Conservation (phyloP, 2,329 filamentous ascomycete genomes). For the Diaporthe ilicicola region DNA sequence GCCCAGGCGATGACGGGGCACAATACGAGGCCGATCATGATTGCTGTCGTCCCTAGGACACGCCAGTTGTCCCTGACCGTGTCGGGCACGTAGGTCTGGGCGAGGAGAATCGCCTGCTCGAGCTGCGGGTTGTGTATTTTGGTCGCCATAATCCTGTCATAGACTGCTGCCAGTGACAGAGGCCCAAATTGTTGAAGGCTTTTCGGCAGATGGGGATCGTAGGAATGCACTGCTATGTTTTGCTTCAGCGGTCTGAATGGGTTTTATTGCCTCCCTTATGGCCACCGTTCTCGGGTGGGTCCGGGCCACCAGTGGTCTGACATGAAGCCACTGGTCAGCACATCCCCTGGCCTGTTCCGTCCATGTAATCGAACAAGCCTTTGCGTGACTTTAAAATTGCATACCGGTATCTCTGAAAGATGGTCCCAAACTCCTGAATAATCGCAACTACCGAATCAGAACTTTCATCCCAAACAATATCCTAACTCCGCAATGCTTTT, state of each 20-base stretch:
- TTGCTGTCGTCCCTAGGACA: constrained; percentile 20
- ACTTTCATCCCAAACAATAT: no score
- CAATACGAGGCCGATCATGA: constrained; percentile 26
- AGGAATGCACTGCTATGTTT: neutral
- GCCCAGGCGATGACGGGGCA: constrained; percentile 37
- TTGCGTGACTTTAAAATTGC: constrained; percentile 18
- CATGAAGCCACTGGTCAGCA: constrained; percentile 27
- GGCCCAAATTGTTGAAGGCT: neutral
- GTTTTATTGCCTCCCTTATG: neutral
- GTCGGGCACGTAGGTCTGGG: constrained; percentile 25
- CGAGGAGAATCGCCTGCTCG: constrained; percentile 19
- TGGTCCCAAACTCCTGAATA: no score
- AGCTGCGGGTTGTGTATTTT: constrained; percentile 13
- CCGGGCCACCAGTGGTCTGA: constrained; percentile 22
- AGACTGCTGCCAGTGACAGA: neutral
- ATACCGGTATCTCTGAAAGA: neutral
- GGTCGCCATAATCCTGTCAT: neutral
- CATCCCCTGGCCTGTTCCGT: neutral
- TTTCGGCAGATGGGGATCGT: no score
- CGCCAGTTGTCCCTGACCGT: constrained; percentile 28
- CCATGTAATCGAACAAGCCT: neutral
- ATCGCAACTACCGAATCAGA: no score
- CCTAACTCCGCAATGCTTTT: no score
- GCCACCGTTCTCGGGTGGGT: constrained; percentile 1
- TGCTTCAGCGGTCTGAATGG: neutral